Base-by-base conservation (phyloP, 345 rosid species). In the Salix exigua region DNA sequence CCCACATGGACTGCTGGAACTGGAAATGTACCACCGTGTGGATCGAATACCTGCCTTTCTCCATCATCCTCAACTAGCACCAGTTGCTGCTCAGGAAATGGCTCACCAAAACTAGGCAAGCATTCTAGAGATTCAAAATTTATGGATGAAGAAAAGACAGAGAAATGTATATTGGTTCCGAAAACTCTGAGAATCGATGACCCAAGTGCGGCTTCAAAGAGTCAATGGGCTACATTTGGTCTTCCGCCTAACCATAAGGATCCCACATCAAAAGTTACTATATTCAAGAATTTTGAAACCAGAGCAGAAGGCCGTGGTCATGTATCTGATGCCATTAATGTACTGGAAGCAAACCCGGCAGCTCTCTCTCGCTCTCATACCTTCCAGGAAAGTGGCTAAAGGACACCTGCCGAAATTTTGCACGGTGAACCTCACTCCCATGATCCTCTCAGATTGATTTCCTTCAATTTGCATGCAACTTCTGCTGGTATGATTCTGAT, bases 201-300 rank as follows among this genome's bases (percentile, higher is more conserved):
- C 72, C 91, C 93, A 7, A 81, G 71, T 31, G 95, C 92, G 75
- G 91, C 94, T 19, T 90, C 95, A 35, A 94, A 87, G 84, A 91
- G 94, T 83, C 91, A 88, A 82, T 88, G 94, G 97, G 87, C 86
- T 64, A 85, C 97, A 18, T 80, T 92, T 0, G 95, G 94, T 73
- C 87, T 87, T 66, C 85, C 85, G 80, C 86, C 87, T 35, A 97
- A 89, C 31, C 77, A 79, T 78, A 87, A 83, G 72, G 80, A 73
- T 81, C 77, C 77, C 76, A 19, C 53, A 73, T 19, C 81, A 66
- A 72, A 74, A 58, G 81, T 77, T 55, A 63, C 80, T 14, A 66
- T 81, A 50, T 84, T 86, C 75, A 88, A 74, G 71, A 74, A 81
- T 69, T 78, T 78, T n/a, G 79, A 79, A 58, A 62, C 80, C 51